These are phyloP conservation scores for Tuctoria greenei DNA, from an alignment of 176 grass and related monocot genomes.

Conservation along the genomic window DNA sequence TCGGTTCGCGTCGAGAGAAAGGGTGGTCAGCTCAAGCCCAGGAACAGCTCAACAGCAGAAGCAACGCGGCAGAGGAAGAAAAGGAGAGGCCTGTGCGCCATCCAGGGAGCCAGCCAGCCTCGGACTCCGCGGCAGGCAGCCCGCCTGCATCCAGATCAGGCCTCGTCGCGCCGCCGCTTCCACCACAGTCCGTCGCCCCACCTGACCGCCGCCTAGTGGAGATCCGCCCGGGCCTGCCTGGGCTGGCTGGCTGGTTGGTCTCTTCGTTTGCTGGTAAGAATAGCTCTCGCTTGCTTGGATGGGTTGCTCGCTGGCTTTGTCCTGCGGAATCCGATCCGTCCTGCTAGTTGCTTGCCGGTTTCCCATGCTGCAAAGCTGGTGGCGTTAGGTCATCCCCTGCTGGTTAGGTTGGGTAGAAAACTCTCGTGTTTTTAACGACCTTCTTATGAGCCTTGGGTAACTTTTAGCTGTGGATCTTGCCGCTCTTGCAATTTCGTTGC, in stretches of 20 bases:
- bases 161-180: neutral
- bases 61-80: neutral
- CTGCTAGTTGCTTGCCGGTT: neutral
- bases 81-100: neutral
- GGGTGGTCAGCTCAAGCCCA: slow-evolving; percentile 7
- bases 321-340: slow-evolving; percentile 14
- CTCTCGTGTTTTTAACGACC: neutral
- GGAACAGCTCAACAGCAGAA: slow-evolving; percentile 11
- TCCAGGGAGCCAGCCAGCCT: slow-evolving; percentile 5
- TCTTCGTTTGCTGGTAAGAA: slow-evolving; percentile 15
- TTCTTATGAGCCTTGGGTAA: neutral
- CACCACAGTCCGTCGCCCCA: neutral
- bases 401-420: neutral
- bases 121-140: slow-evolving; percentile 6
- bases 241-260: neutral
- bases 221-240: neutral
- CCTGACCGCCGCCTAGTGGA: neutral
- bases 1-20: slow-evolving; percentile 32
- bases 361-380: neutral
- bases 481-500: slow-evolving; percentile 7
- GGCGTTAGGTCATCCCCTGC: neutral
- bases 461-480: slow-evolving; percentile 24
- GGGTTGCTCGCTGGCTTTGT: neutral
- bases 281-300: neutral
- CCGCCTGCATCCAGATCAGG: slow-evolving; percentile 33